phyloP scores from a whole-genome alignment of 371 early-diverging fungal species.

The Mortierella sp. region DNA sequence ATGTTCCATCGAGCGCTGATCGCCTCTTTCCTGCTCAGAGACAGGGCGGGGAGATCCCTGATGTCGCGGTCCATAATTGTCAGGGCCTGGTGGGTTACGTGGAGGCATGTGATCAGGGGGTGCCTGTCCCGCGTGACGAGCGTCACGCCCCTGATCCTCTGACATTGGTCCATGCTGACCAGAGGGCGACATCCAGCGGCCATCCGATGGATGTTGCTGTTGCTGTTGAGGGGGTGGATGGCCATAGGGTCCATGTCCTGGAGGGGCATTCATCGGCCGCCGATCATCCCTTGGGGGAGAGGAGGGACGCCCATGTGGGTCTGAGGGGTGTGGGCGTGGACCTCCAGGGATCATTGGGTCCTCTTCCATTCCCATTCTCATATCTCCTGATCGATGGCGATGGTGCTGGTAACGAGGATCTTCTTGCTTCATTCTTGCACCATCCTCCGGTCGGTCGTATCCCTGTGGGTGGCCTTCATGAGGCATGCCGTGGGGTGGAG shows the following conservation, averaged over 20 bases:
- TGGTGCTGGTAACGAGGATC: conserved; percentile 39
- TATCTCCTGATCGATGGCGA: conserved; percentile 44
- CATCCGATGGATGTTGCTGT: not conserved
- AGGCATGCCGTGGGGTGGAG: conserved; percentile 26
- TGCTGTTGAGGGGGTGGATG: conserved; percentile 23
- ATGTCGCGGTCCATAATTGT: conserved; percentile 9
- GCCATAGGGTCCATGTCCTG: not conserved
- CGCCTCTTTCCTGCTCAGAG: conserved; percentile 11
- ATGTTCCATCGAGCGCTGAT: conserved; percentile 9
- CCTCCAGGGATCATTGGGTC: conserved; percentile 15
- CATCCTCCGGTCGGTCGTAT: conserved; percentile 28
- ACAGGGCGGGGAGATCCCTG: conserved; percentile 4
- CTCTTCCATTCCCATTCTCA: conserved; percentile 28
- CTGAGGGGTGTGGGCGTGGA: conserved; percentile 29
- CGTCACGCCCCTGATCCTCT: conserved; percentile 26
- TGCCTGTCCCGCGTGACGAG: conserved; percentile 2
- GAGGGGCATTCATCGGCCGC: conserved; percentile 12
- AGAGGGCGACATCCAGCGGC: conserved; percentile 14
- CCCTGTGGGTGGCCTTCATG: conserved; percentile 32
- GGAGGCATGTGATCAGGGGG: not conserved
- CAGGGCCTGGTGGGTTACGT: conserved; percentile 10
- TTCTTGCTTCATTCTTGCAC: conserved; percentile 29
- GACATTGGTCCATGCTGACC: conserved; percentile 38
- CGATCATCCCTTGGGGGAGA: conserved; percentile 45
- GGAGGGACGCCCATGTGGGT: conserved; percentile 30